Percentiles rank a stretch among this genome's conserved stretches.
Evolutionary conservation across 148 eudicot species (phyloP).

Genomic region (Persicaria maculosa): DNA sequence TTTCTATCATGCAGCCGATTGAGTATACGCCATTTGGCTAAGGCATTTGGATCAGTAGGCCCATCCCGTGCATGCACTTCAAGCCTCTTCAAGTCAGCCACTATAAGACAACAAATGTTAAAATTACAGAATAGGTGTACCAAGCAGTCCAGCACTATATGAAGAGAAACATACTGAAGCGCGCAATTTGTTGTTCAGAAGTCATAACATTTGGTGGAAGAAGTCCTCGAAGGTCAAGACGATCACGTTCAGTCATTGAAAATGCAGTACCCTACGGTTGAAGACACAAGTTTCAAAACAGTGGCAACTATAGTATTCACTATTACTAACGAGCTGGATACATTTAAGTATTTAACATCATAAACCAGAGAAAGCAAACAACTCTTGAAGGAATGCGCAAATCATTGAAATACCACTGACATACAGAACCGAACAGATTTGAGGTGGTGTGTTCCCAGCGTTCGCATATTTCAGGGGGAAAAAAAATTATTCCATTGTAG

Average conservation of each 20-base stretch:
- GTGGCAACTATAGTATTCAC: not conserved
- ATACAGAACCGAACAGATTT: not conserved
- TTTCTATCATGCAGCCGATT: constrained; percentile 96
- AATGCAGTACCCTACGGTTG: constrained; percentile 83
- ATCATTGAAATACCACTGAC: not conserved
- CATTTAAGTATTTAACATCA: not conserved
- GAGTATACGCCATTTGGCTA: constrained; percentile 96
- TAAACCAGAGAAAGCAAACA: not conserved
- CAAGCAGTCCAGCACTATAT: not conserved
- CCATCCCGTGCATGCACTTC: constrained; percentile 82
- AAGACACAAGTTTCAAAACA: not conserved
- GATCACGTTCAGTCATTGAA: constrained; percentile 94
- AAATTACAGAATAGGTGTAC: constrained; percentile 6
- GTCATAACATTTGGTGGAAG: constrained; percentile 93
- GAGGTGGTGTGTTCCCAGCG: not conserved
- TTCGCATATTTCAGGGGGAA: not conserved
- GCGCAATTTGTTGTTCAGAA: constrained; percentile 76
- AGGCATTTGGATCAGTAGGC: constrained; percentile 81
- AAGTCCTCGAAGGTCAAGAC: constrained; percentile 96
- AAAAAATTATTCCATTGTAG: not conserved
- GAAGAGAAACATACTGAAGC: constrained; percentile 61
- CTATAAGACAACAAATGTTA: constrained; percentile 24
- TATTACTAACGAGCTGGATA: no score
- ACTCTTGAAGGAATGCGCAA: not conserved
- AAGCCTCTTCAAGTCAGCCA: constrained; percentile 82